Evolutionary conservation across 1,139 yeast species (phyloP).

Genomic region (Blastobotrys malaysiensis): DNA sequence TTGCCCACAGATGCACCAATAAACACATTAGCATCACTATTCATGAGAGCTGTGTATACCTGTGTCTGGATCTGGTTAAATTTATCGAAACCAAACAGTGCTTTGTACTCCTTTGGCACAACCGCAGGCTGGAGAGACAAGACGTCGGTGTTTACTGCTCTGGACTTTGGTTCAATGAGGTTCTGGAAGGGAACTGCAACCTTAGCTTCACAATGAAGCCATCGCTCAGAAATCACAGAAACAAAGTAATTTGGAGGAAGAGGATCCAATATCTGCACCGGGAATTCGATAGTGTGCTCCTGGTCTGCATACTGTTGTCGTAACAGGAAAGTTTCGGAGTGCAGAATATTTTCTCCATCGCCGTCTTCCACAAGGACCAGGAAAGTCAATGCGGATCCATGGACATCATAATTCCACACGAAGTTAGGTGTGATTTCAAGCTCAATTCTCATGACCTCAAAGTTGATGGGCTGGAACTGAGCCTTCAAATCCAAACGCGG

Average conservation of each 20-base stretch:
- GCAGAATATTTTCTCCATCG: slow-evolving; percentile 71
- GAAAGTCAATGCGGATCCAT: slow-evolving; percentile 63
- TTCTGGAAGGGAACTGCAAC: slow-evolving; percentile 55
- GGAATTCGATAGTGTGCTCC: slow-evolving; percentile 58
- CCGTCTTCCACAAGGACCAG: slow-evolving; percentile 73
- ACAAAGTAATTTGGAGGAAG: slow-evolving; percentile 75
- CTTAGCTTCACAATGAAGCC: slow-evolving; percentile 73
- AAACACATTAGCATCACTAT: slow-evolving; percentile 53
- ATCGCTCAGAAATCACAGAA: slow-evolving; percentile 67
- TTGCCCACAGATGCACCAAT: slow-evolving; percentile 71
- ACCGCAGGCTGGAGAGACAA: slow-evolving; percentile 48
- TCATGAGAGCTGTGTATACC: slow-evolving; percentile 54
- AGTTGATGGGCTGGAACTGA: slow-evolving; percentile 70
- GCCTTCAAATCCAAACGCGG: slow-evolving; percentile 61
- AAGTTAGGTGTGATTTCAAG: slow-evolving; percentile 66
- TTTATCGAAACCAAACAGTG: slow-evolving; percentile 36
- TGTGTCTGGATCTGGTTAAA: slow-evolving; percentile 77
- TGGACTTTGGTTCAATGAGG: slow-evolving; percentile 60
- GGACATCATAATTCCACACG: slow-evolving; percentile 64
- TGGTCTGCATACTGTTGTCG: slow-evolving; percentile 44
- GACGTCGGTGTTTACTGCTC: slow-evolving; percentile 57
- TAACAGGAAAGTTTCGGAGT: slow-evolving; percentile 51
- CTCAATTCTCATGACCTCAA: slow-evolving; percentile 58
- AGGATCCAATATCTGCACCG: slow-evolving; percentile 55
- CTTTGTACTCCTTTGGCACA: slow-evolving; percentile 41